These are phyloP conservation scores for Mycena capillaripes DNA, from an alignment of 768 basidiomycete genomes.

Conservation along the genomic window DNA sequence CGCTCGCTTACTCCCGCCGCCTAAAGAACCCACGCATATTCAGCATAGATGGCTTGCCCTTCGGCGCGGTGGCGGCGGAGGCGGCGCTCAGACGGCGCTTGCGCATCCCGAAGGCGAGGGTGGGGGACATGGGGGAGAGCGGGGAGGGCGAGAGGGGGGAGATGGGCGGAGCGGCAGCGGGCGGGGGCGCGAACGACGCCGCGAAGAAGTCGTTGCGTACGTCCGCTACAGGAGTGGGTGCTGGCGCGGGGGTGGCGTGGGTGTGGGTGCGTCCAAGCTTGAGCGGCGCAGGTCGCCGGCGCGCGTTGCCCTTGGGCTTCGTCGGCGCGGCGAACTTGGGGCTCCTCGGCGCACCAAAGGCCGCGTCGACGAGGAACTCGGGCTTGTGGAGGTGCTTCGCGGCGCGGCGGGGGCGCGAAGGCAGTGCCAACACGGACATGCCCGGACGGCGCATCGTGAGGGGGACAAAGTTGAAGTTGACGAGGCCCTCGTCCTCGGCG, in stretches of 20 bases:
- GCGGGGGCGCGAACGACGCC: slow-evolving; percentile 57
- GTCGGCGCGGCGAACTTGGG: slow-evolving; percentile 24
- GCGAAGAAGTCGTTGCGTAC: slow-evolving; percentile 58
- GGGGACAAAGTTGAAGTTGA: slow-evolving; percentile 50
- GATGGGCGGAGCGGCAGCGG: not conserved
- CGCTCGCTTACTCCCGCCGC: slow-evolving; percentile 9
- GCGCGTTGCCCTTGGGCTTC: slow-evolving; percentile 44
- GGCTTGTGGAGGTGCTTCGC: slow-evolving; percentile 34
- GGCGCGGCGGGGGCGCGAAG: slow-evolving; percentile 29
- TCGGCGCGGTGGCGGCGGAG: slow-evolving; percentile 5
- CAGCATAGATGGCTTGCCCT: slow-evolving; percentile 16
- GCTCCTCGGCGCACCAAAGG: slow-evolving; percentile 12
- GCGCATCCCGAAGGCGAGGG: not conserved
- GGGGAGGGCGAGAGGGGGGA: slow-evolving; percentile 19
- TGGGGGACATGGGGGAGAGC: slow-evolving; percentile 12
- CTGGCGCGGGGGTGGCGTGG: slow-evolving; percentile 45
- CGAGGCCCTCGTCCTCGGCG: slow-evolving; percentile 52
- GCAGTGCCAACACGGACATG: slow-evolving; percentile 50
- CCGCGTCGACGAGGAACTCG: slow-evolving; percentile 29
- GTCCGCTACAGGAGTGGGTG: slow-evolving; percentile 54
- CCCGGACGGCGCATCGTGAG: slow-evolving; percentile 46
- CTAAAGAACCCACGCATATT: slow-evolving; percentile 19
- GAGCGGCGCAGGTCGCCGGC: slow-evolving; percentile 60
- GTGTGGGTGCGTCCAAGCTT: slow-evolving; percentile 45
- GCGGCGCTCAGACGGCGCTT: not conserved